Base-by-base conservation (phyloP, 2,329 filamentous ascomycete genomes). In the Elsinoe arachidis region DNA sequence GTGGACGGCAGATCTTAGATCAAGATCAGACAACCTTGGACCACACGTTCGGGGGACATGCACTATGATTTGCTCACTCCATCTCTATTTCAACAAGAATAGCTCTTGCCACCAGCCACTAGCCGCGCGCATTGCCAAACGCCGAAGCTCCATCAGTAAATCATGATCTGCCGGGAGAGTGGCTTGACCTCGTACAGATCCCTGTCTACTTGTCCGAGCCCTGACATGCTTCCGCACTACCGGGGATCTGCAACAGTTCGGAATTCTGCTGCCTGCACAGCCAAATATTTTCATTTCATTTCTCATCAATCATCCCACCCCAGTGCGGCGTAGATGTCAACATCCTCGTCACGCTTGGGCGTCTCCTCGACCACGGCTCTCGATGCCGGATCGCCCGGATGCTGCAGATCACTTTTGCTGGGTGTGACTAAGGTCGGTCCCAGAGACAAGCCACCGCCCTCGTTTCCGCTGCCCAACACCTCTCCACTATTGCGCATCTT, bases 241-340 rank as follows among this genome's bases (percentile, higher is more conserved):
- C 14, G 19, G 10, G 12, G 5, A 46, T 46, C 19, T 23, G 12
- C 17, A 9, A 46, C 11, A 10, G 10, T 46, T 23, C 12, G 26
- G n/a, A 23, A 46, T 23, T 12, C 41, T 26, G 41, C 21, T 59
- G 62, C 60, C 43, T 54, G 38, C 26, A 30, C 26, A 30, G 7
- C 26, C 26, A 67, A 59, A 64, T 69, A 67, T 67, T 72, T 72
- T 63, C 70, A 69, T 59, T 64, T 38, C 62, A 46, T 76, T 72
- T 60, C 30, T 46, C 41, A 21, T 56, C 54, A 56, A 49, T 76
- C 73, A 63, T 76, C 70, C 75, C 75, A 78, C 23, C 75, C 75
- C 55, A 77, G 60, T 10, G 68, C 68, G 53, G 72, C 72, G 59
- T 76, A 77, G 49, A 77, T 73, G 19, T 63, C 66, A 14, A 60